Base-by-base conservation (phyloP, 306 rosid species). In the Cercis canadensis region DNA sequence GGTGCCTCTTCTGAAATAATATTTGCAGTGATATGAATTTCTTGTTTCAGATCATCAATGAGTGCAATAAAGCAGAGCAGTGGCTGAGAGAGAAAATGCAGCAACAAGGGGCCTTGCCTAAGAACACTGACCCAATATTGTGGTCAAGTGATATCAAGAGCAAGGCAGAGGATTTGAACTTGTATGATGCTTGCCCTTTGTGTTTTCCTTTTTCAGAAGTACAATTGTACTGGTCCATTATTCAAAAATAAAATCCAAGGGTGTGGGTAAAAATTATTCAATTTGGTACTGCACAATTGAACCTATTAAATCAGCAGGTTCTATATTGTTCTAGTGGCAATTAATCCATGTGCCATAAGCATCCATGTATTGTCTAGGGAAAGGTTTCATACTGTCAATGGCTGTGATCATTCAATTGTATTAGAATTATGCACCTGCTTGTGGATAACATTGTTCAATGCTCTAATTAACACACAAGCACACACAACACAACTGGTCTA, bases 71-170 rank as follows among this genome's bases (percentile, higher is more conserved):
- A 70, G 88, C 75, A 31, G 89, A 91, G 76, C 87, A 84, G 65
- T 95, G 97, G 97, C 79, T 92, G n/a, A 49, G 18, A 34, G 96
- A 91, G 79, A 89, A 72, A 74, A 74, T 56, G 75, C 86, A 87
- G 60, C 81, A 76, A 68, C 99, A 95, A 75, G 86, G 85, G 15
- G 79, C 83, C 5, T n/a, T 75, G 76, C 89, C 96, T 6, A 91
- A 85, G 84, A 77, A 88, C 72, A 11, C 45, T 7, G 92, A 89
- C 80, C 97, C 91, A 14, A 50, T 86, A 31, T 63, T 83, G 44
- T 86, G 88, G 91, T 78, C 88, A 37, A 76, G 79, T 59, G 89
- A 91, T 71, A 87, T 95, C 80, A 79, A 31, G 78, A 75, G 69
- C 79, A 84, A 64, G 86, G 69, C 50, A 32, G 84, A 85, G 62